phyloP scores from a whole-genome alignment of 805 yeast species.

The Starmerella kuoi region DNA sequence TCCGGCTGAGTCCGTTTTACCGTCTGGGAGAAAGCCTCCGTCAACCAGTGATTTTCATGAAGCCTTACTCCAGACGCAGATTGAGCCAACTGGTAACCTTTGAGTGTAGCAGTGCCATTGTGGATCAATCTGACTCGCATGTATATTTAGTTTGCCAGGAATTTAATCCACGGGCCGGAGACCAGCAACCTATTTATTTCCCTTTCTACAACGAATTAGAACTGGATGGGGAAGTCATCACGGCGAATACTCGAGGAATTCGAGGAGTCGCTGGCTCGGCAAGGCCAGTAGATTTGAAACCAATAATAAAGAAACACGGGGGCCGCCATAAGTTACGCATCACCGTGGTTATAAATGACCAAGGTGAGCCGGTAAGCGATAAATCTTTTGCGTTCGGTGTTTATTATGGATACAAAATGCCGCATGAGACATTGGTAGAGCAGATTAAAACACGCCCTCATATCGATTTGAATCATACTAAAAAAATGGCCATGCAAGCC shows the following conservation, averaged over 20 bases:
- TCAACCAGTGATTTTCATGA: conserved; percentile 18
- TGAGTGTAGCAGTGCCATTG: conserved; percentile 35
- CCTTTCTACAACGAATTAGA: conserved; percentile 62
- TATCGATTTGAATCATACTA: conserved; percentile 41
- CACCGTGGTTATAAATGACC: conserved; percentile 35
- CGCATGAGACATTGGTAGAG: conserved; percentile 35
- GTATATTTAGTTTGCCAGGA: conserved; percentile 43
- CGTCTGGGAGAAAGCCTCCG: conserved; percentile 12
- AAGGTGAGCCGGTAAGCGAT: conserved; percentile 38
- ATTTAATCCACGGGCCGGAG: conserved; percentile 12
- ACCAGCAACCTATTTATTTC: conserved; percentile 36
- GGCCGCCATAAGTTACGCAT: conserved; percentile 6
- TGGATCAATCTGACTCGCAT: conserved; percentile 30
- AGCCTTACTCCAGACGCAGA: conserved; percentile 12
- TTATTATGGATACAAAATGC: conserved; percentile 43
- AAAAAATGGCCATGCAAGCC: conserved; percentile 34
- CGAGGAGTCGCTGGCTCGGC: conserved; percentile 69
- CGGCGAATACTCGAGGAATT: conserved; percentile 56
- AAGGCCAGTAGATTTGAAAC: conserved; percentile 68
- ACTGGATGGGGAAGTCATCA: conserved; percentile 41
- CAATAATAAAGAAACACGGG: conserved; percentile 26
- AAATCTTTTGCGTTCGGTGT: conserved; percentile 35
- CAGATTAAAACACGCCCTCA: conserved; percentile 38
- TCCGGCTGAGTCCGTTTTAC: conserved; percentile 26
- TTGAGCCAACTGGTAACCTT: conserved; percentile 27